These are phyloP conservation scores for Leishmania guyanensis DNA, from an alignment of 208 protist species.

Conservation along the genomic window DNA sequence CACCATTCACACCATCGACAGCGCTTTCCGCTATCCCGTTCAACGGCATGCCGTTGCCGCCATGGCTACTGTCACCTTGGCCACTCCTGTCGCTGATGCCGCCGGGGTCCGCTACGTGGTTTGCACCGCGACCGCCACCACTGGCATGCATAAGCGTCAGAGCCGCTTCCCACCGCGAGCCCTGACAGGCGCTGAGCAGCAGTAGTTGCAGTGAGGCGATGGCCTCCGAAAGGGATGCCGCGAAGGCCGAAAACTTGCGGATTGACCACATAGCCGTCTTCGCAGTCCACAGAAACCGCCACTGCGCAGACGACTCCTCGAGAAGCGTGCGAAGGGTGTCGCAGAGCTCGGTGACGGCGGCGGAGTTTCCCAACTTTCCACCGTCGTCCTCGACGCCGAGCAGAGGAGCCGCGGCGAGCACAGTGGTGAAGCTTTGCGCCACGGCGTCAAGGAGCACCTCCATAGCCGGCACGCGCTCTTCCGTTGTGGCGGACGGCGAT, in stretches of 20 bases:
- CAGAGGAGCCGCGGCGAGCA: conserved; percentile 39
- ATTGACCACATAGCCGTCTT: not conserved
- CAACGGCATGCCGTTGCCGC: not conserved
- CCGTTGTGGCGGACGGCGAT: not conserved
- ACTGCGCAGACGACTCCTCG: conserved; percentile 43
- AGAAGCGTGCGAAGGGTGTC: conserved; percentile 42
- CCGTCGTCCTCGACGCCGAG: conserved; percentile 21
- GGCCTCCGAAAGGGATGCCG: conserved; percentile 47
- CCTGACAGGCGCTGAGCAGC: conserved; percentile 67
- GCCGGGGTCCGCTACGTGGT: not conserved
- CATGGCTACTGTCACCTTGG: not conserved
- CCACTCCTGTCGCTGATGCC: not conserved
- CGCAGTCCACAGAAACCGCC: conserved; percentile 21
- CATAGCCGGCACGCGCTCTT: conserved; percentile 36
- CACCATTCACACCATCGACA: not conserved
- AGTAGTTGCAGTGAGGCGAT: conserved; percentile 73
- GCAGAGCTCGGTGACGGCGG: conserved; percentile 37
- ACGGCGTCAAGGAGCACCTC: conserved; percentile 41
- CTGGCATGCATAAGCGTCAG: conserved; percentile 25
- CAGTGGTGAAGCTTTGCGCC: conserved; percentile 34
- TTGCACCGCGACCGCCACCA: not conserved
- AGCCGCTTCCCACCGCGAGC: conserved; percentile 31
- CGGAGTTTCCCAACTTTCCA: conserved; percentile 1
- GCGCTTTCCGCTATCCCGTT: not conserved
- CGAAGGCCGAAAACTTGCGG: conserved; percentile 14